Conservation (phyloP, 306 rosid genomes). For the Geum urbanum region DNA sequence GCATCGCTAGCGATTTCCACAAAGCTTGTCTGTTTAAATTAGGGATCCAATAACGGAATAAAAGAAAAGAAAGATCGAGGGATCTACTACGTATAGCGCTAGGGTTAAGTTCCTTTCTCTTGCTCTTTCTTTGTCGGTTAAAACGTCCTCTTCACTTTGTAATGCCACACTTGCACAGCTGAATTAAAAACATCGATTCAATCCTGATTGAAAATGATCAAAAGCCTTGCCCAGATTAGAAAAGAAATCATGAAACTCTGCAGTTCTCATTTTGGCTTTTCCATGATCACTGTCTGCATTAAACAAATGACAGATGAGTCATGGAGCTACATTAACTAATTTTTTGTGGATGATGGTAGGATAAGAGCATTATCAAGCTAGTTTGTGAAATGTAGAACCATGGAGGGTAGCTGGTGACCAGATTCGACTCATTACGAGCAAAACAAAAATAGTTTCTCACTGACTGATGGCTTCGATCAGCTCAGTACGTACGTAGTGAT, state of each 20-base stretch:
- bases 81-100: not conserved
- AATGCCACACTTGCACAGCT: no score
- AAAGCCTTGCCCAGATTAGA: not conserved
- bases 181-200: not conserved
- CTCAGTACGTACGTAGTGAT: no score
- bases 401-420: no score
- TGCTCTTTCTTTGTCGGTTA: not conserved
- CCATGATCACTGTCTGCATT: not conserved
- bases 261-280: not conserved
- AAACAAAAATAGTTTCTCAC: no score
- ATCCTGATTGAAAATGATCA: not conserved
- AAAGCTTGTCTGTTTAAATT: not conserved
- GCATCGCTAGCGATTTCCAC: conserved; percentile 17
- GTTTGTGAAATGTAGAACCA: no score
- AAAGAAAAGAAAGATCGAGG: not conserved
- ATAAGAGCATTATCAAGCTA: no score
- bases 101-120: not conserved
- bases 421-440: no score
- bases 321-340: no score
- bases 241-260: conserved; percentile 2
- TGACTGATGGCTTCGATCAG: no score
- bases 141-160: no score
- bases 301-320: not conserved
- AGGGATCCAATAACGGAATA: not conserved
- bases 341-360: no score